Base-by-base conservation (phyloP, 202 grass and related monocot genomes). In the Musa balbisiana region DNA sequence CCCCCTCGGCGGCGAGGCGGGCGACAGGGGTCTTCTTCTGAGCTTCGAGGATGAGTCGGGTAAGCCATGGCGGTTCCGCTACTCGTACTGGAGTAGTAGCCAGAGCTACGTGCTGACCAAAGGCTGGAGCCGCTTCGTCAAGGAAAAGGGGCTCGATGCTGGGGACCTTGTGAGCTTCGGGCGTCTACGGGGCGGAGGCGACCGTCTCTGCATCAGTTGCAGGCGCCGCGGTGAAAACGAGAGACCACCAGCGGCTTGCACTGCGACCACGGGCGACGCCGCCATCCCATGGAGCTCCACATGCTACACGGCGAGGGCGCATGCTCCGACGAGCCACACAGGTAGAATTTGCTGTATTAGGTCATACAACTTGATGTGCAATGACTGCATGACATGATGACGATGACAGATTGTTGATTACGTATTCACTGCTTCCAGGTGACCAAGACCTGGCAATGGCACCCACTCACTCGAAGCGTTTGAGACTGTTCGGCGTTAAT, bases 401-500 rank as follows among this genome's bases (percentile, higher is more conserved):
- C 27, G 27, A 27, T 27, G 16, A 55, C 12, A 55, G 54, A 55
- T 55, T 15, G 54, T 2, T 55, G 54, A 3, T 3, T 3, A 58
- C 13, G 55, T 49, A 49, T 49, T 1, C 54, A 33, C 4, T n/a
- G 1, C 11, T 58, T 60, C 58, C 53, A 25, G 64, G 26, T 67
- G 66, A 53, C 51, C 27, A 23, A 27, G 75, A 77, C 21, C 55
- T 80, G 83, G 81, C 74, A 82, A 82, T 69, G 87, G 78, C 73
- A 70, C 53, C 49, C 12, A 76, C 82, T 4, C 72, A 71, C 5
- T 78, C 84, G 55, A 75, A 90, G 71, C 90, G 85, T 76, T 85
- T 96, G 67, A 82, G 93, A 78, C 83, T 96, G 60, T 96, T 96
- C 75, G 93, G 93, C 70, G 93, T 96, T 55, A 90, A 96, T 85